Evolutionary conservation across 2,329 filamentous ascomycete genomes (phyloP).

Genomic region (Fonsecaea pugnacius): DNA sequence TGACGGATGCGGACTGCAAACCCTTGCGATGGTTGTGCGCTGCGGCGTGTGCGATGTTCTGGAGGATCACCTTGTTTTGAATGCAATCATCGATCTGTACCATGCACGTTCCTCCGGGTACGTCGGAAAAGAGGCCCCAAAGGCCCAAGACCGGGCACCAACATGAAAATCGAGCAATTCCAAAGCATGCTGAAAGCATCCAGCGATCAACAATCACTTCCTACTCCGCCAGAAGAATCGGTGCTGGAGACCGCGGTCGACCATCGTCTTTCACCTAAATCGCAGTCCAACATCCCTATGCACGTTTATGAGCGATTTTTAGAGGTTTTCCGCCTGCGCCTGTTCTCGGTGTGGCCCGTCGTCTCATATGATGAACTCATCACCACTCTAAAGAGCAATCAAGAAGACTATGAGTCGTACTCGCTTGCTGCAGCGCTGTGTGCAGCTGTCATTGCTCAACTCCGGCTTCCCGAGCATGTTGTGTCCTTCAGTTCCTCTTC

Average conservation of each 20-base stretch:
- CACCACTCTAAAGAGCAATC: slow-evolving; percentile 1
- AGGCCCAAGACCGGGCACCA: slow-evolving; percentile 11
- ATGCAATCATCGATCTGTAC: slow-evolving; percentile 9
- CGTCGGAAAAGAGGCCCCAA: slow-evolving; percentile 19
- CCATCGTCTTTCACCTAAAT: neutral
- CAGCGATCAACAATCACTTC: slow-evolving; percentile 2
- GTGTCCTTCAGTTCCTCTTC: slow-evolving; percentile 2
- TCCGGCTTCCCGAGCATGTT: slow-evolving; percentile 9
- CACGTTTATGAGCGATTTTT: slow-evolving; percentile 7
- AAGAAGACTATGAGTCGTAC: slow-evolving; percentile 12
- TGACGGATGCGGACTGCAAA: slow-evolving; percentile 10
- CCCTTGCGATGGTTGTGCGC: slow-evolving; percentile 15
- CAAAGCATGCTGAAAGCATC: slow-evolving; percentile 7
- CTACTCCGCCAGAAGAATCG: slow-evolving; percentile 1
- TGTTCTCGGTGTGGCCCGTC: slow-evolving; percentile 14
- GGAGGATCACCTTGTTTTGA: slow-evolving; percentile 13
- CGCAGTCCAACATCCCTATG: neutral
- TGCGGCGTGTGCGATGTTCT: slow-evolving; percentile 11
- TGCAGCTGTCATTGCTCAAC: slow-evolving; percentile 19
- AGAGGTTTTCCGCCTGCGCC: slow-evolving; percentile 4
- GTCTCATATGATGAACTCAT: slow-evolving; percentile 9
- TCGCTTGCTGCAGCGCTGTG: slow-evolving; percentile 15
- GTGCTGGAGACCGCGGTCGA: neutral
- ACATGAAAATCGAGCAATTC: slow-evolving; percentile 14
- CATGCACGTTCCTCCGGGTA: slow-evolving; percentile 15